Conservation (phyloP, 441 rosid genomes). For the Capsella rubella region DNA sequence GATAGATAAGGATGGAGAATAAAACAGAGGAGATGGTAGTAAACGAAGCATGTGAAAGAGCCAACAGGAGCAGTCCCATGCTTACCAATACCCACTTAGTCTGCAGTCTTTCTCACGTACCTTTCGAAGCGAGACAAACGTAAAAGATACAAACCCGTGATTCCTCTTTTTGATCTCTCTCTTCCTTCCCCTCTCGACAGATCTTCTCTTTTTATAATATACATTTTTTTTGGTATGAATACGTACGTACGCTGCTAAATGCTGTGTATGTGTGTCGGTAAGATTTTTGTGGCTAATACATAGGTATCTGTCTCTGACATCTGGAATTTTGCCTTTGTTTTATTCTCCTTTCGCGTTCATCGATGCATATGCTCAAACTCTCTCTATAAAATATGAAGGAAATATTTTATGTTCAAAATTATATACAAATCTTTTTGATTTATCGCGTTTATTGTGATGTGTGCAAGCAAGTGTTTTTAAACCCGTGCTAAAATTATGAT, state of each 20-base stretch:
- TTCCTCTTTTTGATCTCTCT: not conserved
- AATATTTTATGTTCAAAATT: not conserved
- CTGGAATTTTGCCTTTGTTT: slow-evolving; percentile 43
- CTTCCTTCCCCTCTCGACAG: slow-evolving; percentile 2
- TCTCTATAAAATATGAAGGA: not conserved
- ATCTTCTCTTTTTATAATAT: slow-evolving; percentile 15
- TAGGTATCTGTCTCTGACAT: slow-evolving; percentile 42
- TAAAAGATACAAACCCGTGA: slow-evolving; percentile 42
- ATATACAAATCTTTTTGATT: not conserved
- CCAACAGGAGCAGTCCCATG: slow-evolving; percentile 2
- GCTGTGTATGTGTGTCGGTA: slow-evolving; percentile 23
- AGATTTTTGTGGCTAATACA: slow-evolving; percentile 29
- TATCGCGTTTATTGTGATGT: not conserved
- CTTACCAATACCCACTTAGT: slow-evolving; percentile 15
- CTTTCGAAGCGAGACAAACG: slow-evolving; percentile 42
- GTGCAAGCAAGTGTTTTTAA: not conserved
- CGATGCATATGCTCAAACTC: slow-evolving; percentile 25
- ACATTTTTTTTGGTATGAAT: not conserved
- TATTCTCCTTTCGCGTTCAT: slow-evolving; percentile 35
- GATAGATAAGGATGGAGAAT: slow-evolving; percentile 33
- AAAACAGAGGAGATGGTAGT: slow-evolving; percentile 33
- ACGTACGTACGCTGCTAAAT: not conserved
- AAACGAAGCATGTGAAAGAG: slow-evolving; percentile 33
- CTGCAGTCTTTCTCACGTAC: slow-evolving; percentile 36
- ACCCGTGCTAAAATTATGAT: slow-evolving; percentile 1